phyloP scores from a whole-genome alignment of 805 yeast species.

The Lipomyces japonicus region DNA sequence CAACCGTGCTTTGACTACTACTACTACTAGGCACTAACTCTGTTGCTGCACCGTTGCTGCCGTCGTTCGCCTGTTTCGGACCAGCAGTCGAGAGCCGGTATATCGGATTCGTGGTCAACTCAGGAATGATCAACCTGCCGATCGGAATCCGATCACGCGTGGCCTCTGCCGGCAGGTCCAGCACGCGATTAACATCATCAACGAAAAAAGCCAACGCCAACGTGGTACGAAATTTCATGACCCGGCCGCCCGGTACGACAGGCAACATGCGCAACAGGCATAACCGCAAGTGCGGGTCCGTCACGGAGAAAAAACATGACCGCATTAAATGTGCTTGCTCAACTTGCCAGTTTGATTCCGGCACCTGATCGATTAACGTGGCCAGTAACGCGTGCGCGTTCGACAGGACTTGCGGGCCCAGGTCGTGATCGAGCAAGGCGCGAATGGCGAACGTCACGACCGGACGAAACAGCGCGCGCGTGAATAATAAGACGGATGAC shows the following conservation, averaged over 20 bases:
- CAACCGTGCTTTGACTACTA: slow-evolving; percentile 9
- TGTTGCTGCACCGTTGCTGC: background rate
- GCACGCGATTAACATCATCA: slow-evolving; percentile 10
- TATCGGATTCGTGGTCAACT: slow-evolving; percentile 13
- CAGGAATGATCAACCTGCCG: slow-evolving; percentile 19
- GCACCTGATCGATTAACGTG: slow-evolving; percentile 1
- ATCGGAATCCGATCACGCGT: slow-evolving; percentile 18
- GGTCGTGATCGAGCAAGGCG: slow-evolving; percentile 9
- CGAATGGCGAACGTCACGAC: slow-evolving; percentile 8
- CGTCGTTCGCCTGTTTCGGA: background rate
- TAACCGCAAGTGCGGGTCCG: slow-evolving; percentile 4
- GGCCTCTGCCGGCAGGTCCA: slow-evolving; percentile 1
- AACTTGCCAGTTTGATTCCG: slow-evolving; percentile 3
- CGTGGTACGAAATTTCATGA: slow-evolving; percentile 9
- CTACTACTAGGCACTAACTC: background rate
- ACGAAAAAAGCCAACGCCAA: slow-evolving; percentile 19
- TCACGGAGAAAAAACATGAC: slow-evolving; percentile 3
- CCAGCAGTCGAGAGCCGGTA: slow-evolving; percentile 1
- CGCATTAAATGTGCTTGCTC: background rate
- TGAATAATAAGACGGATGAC: too few relatives aligned
- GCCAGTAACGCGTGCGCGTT: slow-evolving; percentile 5
- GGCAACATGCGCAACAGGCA: slow-evolving; percentile 9
- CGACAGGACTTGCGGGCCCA: background rate
- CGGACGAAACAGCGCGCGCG: background rate
- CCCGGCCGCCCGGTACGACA: slow-evolving; percentile 9